Evolutionary conservation across 305 asterid genomes (phyloP).

Genomic region (Solanum aculeatissimum): DNA sequence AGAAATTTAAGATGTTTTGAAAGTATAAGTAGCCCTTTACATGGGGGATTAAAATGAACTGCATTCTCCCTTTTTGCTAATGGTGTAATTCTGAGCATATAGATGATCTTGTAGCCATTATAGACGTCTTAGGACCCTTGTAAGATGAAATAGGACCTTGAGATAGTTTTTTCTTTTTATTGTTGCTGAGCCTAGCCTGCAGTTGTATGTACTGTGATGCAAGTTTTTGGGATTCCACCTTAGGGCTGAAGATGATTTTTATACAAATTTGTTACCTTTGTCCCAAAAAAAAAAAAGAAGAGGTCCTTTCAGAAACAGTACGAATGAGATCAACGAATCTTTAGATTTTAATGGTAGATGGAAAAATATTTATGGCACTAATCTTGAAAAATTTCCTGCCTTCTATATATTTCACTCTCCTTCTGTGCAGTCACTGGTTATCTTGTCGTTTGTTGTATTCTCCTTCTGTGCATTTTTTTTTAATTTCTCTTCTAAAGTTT

Average conservation of each 20-base stretch:
- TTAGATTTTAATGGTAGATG: background rate
- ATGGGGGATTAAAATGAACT: background rate
- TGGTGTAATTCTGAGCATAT: background rate
- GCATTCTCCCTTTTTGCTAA: background rate
- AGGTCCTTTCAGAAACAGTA: background rate
- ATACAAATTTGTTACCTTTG: background rate
- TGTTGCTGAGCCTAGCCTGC: background rate
- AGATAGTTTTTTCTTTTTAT: background rate
- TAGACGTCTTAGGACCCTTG: background rate
- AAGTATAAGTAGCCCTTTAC: background rate
- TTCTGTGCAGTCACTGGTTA: background rate
- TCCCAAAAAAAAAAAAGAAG: background rate
- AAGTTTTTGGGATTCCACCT: background rate
- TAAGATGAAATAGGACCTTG: background rate
- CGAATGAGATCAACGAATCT: background rate
- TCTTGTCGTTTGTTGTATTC: background rate
- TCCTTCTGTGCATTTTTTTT: background rate
- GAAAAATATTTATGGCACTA: background rate
- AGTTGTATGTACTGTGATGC: background rate
- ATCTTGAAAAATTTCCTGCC: background rate
- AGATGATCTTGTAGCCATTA: background rate
- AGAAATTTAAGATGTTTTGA: background rate
- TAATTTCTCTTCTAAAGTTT: background rate
- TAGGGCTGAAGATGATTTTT: background rate
- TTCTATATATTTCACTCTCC: background rate